phyloP scores from a whole-genome alignment of 2,329 filamentous ascomycete species.

The Aaosphaeria pasadenensis region DNA sequence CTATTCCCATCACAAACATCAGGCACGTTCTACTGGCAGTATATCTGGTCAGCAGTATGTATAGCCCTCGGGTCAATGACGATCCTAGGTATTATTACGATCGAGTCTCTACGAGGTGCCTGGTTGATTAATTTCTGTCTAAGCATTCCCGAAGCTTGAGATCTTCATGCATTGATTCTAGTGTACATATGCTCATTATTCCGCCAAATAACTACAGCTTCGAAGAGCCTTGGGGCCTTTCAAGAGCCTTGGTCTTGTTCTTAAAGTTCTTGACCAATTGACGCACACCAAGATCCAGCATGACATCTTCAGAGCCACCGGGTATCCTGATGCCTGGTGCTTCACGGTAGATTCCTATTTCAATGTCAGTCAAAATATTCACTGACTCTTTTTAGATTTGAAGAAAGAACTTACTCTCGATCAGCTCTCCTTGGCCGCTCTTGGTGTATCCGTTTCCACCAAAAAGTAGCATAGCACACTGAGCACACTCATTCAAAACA shows the following conservation, averaged over 20 bases:
- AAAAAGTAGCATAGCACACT: constrained; percentile 67
- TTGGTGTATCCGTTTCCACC: constrained; percentile 72
- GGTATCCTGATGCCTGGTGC: constrained; percentile 61
- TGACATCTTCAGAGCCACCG: constrained; percentile 70
- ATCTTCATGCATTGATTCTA: too few relatives aligned
- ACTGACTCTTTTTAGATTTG: neutral
- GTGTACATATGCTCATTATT: too few relatives aligned
- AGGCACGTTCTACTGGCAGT: too few relatives aligned
- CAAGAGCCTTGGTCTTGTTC: constrained; percentile 54
- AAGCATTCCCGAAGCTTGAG: too few relatives aligned
- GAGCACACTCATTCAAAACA: constrained; percentile 68
- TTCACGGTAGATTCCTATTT: constrained; percentile 59
- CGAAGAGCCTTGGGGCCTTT: constrained; percentile 41
- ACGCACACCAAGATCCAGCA: constrained; percentile 66
- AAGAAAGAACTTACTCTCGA: constrained; percentile 57
- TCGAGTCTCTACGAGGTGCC: too few relatives aligned
- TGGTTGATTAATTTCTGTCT: too few relatives aligned
- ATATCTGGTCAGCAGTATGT: too few relatives aligned
- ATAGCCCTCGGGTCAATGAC: too few relatives aligned
- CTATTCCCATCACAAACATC: too few relatives aligned
- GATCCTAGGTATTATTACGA: too few relatives aligned
- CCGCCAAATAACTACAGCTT: constrained; percentile 36
- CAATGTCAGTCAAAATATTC: neutral
- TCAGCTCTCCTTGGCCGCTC: constrained; percentile 67
- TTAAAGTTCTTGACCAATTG: constrained; percentile 70